Conservation (phyloP, 805 yeast genomes). For the Suhomyces sp. region DNA sequence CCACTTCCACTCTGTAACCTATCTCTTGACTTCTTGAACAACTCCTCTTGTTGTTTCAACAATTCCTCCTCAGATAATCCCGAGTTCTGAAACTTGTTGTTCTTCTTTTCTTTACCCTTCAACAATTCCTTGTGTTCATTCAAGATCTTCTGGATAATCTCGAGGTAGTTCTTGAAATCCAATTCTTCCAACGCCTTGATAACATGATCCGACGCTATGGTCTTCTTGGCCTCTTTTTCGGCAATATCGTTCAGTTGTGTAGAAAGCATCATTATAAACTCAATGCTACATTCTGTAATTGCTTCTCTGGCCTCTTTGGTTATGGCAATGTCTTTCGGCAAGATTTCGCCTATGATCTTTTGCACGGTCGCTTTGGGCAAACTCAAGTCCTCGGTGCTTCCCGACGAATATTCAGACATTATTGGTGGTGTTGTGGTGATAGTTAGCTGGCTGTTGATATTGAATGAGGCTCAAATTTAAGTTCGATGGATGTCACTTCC, state of each 20-base stretch:
- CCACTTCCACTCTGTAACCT: conserved; percentile 46
- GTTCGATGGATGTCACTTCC: too few relatives aligned
- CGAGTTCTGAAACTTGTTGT: conserved; percentile 88
- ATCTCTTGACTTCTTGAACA: conserved; percentile 76
- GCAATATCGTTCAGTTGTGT: conserved; percentile 95
- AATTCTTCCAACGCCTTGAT: conserved; percentile 82
- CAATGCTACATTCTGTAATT: conserved; percentile 92
- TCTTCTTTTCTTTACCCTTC: conserved; percentile 86
- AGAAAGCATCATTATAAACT: conserved; percentile 90
- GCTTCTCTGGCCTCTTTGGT: conserved; percentile 94
- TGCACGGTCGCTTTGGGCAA: conserved; percentile 85
- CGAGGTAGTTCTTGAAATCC: conserved; percentile 84
- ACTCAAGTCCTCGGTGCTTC: conserved; percentile 38
- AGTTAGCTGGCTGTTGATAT: too few relatives aligned
- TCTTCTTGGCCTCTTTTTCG: conserved; percentile 91
- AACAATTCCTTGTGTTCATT: conserved; percentile 84
- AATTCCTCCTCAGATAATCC: conserved; percentile 93
- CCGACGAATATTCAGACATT: conserved; percentile 41
- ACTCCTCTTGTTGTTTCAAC: conserved; percentile 86
- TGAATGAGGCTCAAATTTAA: too few relatives aligned
- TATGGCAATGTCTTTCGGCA: conserved; percentile 84
- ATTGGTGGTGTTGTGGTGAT: conserved; percentile 3
- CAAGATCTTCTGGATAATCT: conserved; percentile 74
- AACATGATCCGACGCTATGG: conserved; percentile 96
- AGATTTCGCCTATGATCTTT: conserved; percentile 85